A percentile compares a stretch with the other conserved stretches of the same genome.
phyloP scores from a whole-genome alignment of 2,329 filamentous ascomycete genomes.

The Ophiostoma himal-ulmi region DNA sequence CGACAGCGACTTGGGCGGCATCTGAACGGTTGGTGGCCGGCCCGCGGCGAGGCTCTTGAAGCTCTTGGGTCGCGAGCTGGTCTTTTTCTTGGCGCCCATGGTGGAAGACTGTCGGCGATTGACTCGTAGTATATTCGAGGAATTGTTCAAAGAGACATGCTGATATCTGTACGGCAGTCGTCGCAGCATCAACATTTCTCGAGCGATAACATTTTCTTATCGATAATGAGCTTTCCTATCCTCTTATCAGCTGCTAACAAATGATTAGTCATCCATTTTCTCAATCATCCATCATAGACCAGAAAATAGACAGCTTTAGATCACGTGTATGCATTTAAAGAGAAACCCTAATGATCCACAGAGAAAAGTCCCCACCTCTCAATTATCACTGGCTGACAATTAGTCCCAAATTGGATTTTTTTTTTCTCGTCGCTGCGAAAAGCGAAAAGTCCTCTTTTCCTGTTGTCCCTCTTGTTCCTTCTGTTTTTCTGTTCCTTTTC shows the following conservation, averaged over 20 bases:
- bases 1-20: conserved; percentile 51
- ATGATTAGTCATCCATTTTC: background rate
- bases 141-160: background rate
- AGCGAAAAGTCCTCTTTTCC: conserved; percentile 12
- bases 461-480: background rate
- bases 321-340: background rate
- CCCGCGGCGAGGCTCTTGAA: conserved; percentile 46
- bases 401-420: background rate
- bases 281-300: background rate
- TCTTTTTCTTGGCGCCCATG: conserved; percentile 47
- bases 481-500: background rate
- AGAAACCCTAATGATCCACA: conserved; percentile 11
- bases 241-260: background rate
- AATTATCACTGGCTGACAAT: background rate
- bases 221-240: background rate
- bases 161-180: background rate
- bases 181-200: background rate
- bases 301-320: no score
- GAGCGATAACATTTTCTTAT: background rate
- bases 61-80: conserved; percentile 25
- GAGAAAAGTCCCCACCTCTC: background rate
- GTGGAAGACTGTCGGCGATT: background rate
- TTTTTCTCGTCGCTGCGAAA: conserved; percentile 6
- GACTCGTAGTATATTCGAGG: background rate
- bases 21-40: conserved; percentile 50